Percentiles rank a stretch among this genome's conserved stretches.
These are phyloP conservation scores for Chrysosphaeria jannelii DNA, from an alignment of 2,329 filamentous ascomycete genomes.

Conservation along the genomic window DNA sequence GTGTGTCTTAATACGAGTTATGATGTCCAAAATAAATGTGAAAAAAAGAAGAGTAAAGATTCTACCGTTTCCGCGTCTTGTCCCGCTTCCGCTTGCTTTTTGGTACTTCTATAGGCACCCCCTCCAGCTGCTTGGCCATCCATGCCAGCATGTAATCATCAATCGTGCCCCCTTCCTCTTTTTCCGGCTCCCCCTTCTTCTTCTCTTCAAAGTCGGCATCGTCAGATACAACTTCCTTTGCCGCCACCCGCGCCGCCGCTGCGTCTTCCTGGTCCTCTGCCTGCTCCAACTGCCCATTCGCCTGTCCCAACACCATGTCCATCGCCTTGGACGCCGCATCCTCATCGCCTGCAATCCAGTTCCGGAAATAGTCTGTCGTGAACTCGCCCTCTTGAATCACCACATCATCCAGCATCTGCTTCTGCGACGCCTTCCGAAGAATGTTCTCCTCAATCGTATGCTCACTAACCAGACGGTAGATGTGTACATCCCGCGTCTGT, in stretches of 20 bases:
- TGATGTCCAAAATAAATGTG: too few relatives aligned
- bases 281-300: slow-evolving; percentile 50
- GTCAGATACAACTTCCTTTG: slow-evolving; percentile 68
- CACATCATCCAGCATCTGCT: slow-evolving; percentile 90
- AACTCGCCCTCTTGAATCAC: slow-evolving; percentile 97
- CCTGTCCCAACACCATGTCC: slow-evolving; percentile 51
- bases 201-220: slow-evolving; percentile 60
- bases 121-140: slow-evolving; percentile 30
- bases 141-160: slow-evolving; percentile 47
- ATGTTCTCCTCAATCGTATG: slow-evolving; percentile 97
- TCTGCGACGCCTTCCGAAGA: slow-evolving; percentile 82
- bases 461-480: slow-evolving; percentile 78
- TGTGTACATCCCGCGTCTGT: slow-evolving; percentile 90
- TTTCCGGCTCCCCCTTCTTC: slow-evolving; percentile 25
- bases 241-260: slow-evolving; percentile 56
- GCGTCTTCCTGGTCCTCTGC: slow-evolving; percentile 86
- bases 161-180: too few relatives aligned
- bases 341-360: slow-evolving; percentile 37
- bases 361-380: slow-evolving; percentile 86
- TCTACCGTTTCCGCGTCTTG: too few relatives aligned
- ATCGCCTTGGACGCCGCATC: slow-evolving; percentile 56
- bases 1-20: too few relatives aligned
- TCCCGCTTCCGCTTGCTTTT: slow-evolving; percentile 34
- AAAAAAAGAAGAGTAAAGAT: too few relatives aligned
- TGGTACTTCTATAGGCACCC: slow-evolving; percentile 28